Percentiles rank a stretch among this genome's conserved stretches.
These are phyloP conservation scores for Monascus ruber DNA, from an alignment of 2,329 filamentous ascomycete genomes.

Conservation along the genomic window DNA sequence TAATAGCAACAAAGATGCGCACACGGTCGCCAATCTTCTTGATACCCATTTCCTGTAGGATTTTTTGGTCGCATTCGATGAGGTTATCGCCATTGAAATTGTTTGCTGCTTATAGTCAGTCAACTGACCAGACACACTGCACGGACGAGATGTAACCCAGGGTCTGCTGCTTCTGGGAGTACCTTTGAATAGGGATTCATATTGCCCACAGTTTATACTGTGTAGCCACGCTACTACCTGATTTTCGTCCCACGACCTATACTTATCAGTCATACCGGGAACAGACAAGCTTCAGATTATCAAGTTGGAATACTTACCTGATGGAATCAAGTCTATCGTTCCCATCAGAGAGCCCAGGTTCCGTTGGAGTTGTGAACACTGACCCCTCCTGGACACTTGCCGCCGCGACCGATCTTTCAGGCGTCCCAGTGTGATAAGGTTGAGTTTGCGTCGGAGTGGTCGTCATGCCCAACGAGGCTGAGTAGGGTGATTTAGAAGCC, in stretches of 20 bases:
- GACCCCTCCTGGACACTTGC: slow-evolving; percentile 22
- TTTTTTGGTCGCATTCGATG: slow-evolving; percentile 91
- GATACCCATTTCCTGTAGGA: slow-evolving; percentile 94
- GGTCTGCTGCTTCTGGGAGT: slow-evolving; percentile 3
- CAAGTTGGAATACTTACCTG: slow-evolving; percentile 40
- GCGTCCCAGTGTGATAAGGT: slow-evolving; percentile 17
- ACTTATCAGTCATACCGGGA: slow-evolving; percentile 9
- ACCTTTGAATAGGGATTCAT: slow-evolving; percentile 76
- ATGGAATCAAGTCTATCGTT: slow-evolving; percentile 63
- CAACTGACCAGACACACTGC: slow-evolving; percentile 2
- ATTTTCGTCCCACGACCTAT: slow-evolving; percentile 74
- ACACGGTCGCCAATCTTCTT: slow-evolving; percentile 96
- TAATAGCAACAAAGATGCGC: slow-evolving; percentile 75
- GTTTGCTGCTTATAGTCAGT: slow-evolving; percentile 46
- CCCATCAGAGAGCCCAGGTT: slow-evolving; percentile 79
- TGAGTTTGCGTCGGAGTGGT: slow-evolving; percentile 24
- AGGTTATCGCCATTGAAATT: slow-evolving; percentile 97
- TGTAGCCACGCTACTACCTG: slow-evolving; percentile 82
- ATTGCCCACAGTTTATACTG: slow-evolving; percentile 86
- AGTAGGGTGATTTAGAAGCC: slow-evolving; percentile 31
- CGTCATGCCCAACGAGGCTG: slow-evolving; percentile 18
- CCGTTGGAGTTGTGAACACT: slow-evolving; percentile 67
- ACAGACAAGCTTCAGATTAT: background rate
- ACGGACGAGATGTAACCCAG: slow-evolving; percentile 1
- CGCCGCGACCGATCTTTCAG: slow-evolving; percentile 18